Percentiles rank a stretch among this genome's conserved stretches.
Conservation (phyloP, 768 basidiomycete species). For the Udeniomyces megalosporus region DNA sequence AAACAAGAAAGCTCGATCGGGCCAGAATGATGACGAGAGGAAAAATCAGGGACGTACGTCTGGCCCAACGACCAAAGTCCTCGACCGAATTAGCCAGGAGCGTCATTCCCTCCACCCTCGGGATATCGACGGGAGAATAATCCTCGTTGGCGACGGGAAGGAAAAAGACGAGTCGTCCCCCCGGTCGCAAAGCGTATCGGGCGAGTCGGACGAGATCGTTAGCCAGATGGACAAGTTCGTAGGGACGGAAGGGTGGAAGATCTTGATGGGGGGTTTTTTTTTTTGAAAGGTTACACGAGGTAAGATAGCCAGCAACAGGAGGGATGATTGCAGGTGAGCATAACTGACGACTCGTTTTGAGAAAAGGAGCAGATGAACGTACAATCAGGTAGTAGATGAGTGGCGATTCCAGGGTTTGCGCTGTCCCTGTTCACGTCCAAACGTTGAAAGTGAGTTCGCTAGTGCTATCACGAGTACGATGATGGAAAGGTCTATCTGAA, state of each 20-base stretch:
- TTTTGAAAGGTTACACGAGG: not conserved
- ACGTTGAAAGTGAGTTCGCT: too few relatives aligned
- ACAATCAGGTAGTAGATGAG: conserved; percentile 21
- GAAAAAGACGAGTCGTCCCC: conserved; percentile 86
- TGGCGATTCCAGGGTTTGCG: conserved; percentile 22
- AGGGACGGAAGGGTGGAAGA: conserved; percentile 81
- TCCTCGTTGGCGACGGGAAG: conserved; percentile 63
- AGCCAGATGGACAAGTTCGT: conserved; percentile 72
- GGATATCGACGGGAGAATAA: conserved; percentile 72
- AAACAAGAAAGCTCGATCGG: conserved; percentile 33
- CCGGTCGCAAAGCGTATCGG: conserved; percentile 66
- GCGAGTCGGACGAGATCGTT: conserved; percentile 64
- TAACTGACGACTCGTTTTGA: too few relatives aligned
- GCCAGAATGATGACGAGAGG: not conserved
- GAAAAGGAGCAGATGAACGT: conserved; percentile 14
- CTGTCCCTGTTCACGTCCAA: conserved; percentile 18
- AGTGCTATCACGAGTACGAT: too few relatives aligned
- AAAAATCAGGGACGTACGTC: not conserved
- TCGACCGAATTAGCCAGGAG: conserved; percentile 77
- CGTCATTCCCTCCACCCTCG: conserved; percentile 68
- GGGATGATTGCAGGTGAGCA: not conserved
- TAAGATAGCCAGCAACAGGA: not conserved
- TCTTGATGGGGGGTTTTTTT: too few relatives aligned
- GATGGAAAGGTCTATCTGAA: too few relatives aligned
- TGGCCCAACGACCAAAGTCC: conserved; percentile 12